Evolutionary conservation across 2,329 filamentous ascomycete genomes (phyloP), one percentile per base, ranked within the genome.

Genomic region (Arthroderma sp.): DNA sequence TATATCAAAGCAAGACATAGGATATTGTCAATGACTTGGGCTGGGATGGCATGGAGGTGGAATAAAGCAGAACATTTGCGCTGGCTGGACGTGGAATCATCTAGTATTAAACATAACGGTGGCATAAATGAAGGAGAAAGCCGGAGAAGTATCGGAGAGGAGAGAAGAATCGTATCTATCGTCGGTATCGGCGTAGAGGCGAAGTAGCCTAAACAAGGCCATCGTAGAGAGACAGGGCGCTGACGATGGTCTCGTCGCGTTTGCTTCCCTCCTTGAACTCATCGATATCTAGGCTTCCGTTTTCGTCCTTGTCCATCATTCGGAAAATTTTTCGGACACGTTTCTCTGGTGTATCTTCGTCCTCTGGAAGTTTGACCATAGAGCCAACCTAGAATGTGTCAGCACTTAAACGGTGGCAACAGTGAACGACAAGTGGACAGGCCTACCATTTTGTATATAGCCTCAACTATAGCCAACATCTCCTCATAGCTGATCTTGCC

Each of bases 291-390:
- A 98, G 70, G 60, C 85, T 93, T 56, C 89, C 91, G 62, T 96
- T 96, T 71, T 96, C 89, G 64, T 98, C 91, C 75, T 98, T 98
- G 73, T 98, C 91, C 91, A 98, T 98, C 91, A 96, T 96, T 59
- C 83, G 77, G 74, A 98, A 98, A 66, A 98, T 96, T 74, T 98
- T 98, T 67, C 75, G 80, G 51, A 98, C 91, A 52, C 91, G 83
- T 73, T 98, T 98, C 74, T 96, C 89, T 11, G 91, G 91, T 46
- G 91, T 98, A 68, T 98, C 89, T 71, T 98, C 91, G 68, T 98
- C 91, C 66, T 95, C 87, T 43, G 91, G 91, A 38, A 98, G 75
- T 68, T 96, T 96, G 58, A 98, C 91, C 91, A 98, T 98, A 43
- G 88, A 94, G 53, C 91, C 91, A 58, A 95, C 88, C 88, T 95